Base-by-base conservation (phyloP, 495 filamentous ascomycete genomes). In the Penicillium pulvis region DNA sequence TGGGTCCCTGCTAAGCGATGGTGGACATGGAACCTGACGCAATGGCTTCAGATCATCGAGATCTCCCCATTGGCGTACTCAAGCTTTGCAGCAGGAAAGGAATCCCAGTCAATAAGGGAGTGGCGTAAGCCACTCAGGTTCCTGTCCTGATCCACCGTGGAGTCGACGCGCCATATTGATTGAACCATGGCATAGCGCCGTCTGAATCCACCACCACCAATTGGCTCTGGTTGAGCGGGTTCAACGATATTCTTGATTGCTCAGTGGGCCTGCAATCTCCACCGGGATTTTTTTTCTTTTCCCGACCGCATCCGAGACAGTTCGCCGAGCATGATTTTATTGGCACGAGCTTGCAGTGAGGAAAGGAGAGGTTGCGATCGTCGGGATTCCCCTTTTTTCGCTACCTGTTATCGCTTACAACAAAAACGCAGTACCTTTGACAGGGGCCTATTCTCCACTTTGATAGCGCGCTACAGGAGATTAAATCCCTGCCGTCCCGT, bases 11-110 rank as follows among this genome's bases (percentile, higher is more conserved):
- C n/a, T 45, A 26, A 47, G 45, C 23, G 45, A 47, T 36, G 33
- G 45, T 47, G 45, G 45, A 47, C 33, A 28, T 10, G 17, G 10
- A 14, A 49, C 24, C n/a, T 49, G 46, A 49, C 46, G 46, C 46
- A 49, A 49, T 49, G 46, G 26, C 46, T 17, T 31, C 3, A 33
- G 46, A 49, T 49, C 46, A 49, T 31, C 46, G 4, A 49, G 46
- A 49, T 49, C 46, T 49, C 46, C 46, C 46, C n/a, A 49, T 49
- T 49, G 46, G 46, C 46, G 46, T 31, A 49, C 46, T 49, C 46
- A 49, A 49, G 46, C 46, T 49, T 49, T 31, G 45, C 45, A 47
- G 20, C 20, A 26, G 45, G 45, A 26, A 16, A 47, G 23, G 9
- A 47, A 26, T 47, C 24, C 45, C 6, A 31, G 26, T 31, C 46